These are phyloP conservation scores for Yamadazyma aaseri DNA, from an alignment of 1,139 yeast species.

Conservation along the genomic window DNA sequence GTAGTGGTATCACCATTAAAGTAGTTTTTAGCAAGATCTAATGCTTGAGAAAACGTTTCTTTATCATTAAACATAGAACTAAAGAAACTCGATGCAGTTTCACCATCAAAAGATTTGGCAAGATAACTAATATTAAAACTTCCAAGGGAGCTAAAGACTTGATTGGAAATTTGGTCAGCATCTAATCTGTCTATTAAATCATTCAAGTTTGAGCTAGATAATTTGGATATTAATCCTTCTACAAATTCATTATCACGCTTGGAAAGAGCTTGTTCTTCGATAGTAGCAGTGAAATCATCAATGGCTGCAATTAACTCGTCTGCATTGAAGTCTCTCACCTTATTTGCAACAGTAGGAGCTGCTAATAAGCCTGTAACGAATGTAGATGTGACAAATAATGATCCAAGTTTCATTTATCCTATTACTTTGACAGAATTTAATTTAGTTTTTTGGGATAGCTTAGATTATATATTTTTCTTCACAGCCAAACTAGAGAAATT, in stretches of 20 bases:
- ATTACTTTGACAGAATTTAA: not conserved
- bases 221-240: conserved; percentile 9
- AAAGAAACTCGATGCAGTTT: conserved; percentile 23
- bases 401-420: conserved; percentile 12
- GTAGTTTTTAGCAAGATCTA: conserved; percentile 20
- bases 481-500: conserved; percentile 4
- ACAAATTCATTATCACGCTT: conserved; percentile 12
- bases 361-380: conserved; percentile 16
- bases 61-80: conserved; percentile 22
- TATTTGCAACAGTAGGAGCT: conserved; percentile 15
- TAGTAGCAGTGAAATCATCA: conserved; percentile 11
- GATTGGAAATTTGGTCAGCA: conserved; percentile 9
- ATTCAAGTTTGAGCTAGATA: conserved; percentile 11
- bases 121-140: conserved; percentile 15
- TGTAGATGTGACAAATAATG: conserved; percentile 14
- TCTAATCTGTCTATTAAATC: conserved; percentile 13
- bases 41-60: conserved; percentile 20
- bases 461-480: conserved; percentile 1
- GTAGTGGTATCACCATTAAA: conserved; percentile 13
- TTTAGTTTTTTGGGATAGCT: not conserved
- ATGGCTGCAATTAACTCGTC: conserved; percentile 12
- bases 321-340: conserved; percentile 8
- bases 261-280: conserved; percentile 7
- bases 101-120: conserved; percentile 18
- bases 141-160: conserved; percentile 11